These are phyloP conservation scores for Mycosarcoma maydis DNA, from an alignment of 1,284 basidiomycete genomes.

Conservation along the genomic window DNA sequence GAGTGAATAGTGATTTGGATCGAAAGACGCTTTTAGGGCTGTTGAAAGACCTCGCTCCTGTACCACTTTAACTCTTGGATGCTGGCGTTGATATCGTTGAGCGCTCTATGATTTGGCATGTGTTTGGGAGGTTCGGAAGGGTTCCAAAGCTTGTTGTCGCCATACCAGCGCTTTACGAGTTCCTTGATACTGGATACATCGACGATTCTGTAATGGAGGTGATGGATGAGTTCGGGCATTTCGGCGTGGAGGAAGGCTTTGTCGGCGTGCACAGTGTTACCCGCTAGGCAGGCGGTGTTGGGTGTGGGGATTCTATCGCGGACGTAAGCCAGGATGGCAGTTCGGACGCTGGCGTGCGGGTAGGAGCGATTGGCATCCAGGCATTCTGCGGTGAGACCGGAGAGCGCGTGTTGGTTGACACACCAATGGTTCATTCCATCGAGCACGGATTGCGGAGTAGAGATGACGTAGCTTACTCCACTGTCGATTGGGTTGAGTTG, in stretches of 20 bases:
- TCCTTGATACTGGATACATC: conserved; percentile 76
- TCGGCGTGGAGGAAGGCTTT: conserved; percentile 76
- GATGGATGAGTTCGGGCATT: conserved; percentile 74
- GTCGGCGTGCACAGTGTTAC: conserved; percentile 83
- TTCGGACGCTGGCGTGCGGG: conserved; percentile 67
- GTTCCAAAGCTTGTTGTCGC: conserved; percentile 66
- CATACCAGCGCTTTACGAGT: conserved; percentile 81
- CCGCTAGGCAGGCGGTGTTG: conserved; percentile 76
- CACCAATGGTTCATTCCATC: conserved; percentile 69
- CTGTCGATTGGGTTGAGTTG: conserved; percentile 78
- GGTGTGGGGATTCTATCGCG: conserved; percentile 69
- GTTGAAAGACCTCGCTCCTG: no score
- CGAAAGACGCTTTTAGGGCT: conserved; percentile 67
- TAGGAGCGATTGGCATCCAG: conserved; percentile 37
- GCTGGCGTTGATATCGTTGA: conserved; percentile 79
- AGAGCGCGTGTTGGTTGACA: conserved; percentile 40
- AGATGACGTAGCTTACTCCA: conserved; percentile 77
- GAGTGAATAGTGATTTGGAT: background rate
- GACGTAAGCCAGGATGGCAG: conserved; percentile 69
- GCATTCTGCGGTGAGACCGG: conserved; percentile 53
- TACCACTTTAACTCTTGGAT: conserved; percentile 73
- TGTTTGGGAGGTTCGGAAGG: background rate
- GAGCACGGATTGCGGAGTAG: conserved; percentile 74
- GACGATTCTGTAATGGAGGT: conserved; percentile 71
- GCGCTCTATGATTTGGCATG: conserved; percentile 73